Evolutionary conservation across 176 grass and related monocot species (phyloP), one percentile per base, ranked within the genome.

Genomic region (Musa troglodytarum): DNA sequence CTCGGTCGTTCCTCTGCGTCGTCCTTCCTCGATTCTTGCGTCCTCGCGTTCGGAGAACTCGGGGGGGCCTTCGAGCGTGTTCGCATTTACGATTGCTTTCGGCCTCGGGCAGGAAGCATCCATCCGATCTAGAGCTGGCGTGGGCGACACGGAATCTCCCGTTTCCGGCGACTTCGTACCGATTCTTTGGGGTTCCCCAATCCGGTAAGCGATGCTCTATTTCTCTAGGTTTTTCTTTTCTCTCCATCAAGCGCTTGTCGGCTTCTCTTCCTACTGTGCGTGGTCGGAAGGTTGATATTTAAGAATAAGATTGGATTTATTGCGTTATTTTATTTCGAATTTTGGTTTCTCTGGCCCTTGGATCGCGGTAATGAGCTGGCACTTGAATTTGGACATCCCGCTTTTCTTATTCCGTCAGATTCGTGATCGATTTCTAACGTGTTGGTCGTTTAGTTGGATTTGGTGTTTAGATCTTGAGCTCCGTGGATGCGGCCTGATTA

Each of bases 111-210:
- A 43, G 34, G 34, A 5, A 43, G 34, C n/a, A n/a, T n/a, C n/a
- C 34, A 43, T 43, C 34, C 34, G 34, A 43, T 43, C 34, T 43
- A 5, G 34, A 43, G 34, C 34, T 43, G 34, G 34, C 34, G 34
- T 43, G 34, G 3, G 34, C 34, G 34, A 43, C 34, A 43, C 34
- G 34, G 34, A 43, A 43, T 43, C 34, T 43, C 34, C 34, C 26
- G 3, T 62, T 51, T 52, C 9, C 12, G 49, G 43, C 34, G 58
- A 11, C 10, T 66, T 53, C 58, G 58, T 25, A 49, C 7, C 20
- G 61, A 53, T 65, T 77, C 49, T 53, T 65, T 77, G 75, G 75
- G 53, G 25, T 77, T 77, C 49, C 50, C 12, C 59, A 10, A 22
- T 53, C 20, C 21, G 23, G 59, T 29, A 77, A 66, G 75, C 25